Evolutionary conservation across 1,139 yeast genomes (phyloP).

Genomic region (Trichomonascaceae sp.): DNA sequence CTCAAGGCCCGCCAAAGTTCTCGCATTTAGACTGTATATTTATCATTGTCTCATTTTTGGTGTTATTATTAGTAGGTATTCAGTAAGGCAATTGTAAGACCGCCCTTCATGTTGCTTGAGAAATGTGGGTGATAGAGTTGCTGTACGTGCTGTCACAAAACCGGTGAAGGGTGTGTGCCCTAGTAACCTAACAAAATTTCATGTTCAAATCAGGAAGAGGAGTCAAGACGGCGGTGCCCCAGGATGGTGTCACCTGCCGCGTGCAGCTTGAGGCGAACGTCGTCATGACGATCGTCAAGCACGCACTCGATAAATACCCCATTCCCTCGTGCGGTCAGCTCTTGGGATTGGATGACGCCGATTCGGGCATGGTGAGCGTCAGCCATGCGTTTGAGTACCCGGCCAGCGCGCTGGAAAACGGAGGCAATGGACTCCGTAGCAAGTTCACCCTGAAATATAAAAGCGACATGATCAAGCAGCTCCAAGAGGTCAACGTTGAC

Average conservation of each 20-base stretch:
- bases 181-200: no score
- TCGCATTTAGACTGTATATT: no score
- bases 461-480: conserved; percentile 49
- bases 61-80: no score
- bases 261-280: conserved; percentile 31
- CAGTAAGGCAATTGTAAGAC: no score
- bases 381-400: conserved; percentile 61
- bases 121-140: no score
- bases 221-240: background rate
- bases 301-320: conserved; percentile 59
- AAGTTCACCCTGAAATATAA: conserved; percentile 59
- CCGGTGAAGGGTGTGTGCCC: no score
- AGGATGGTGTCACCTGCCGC: conserved; percentile 11
- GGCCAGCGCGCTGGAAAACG: conserved; percentile 28
- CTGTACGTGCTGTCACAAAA: no score
- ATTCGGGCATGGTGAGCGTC: conserved; percentile 33
- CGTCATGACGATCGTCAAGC: conserved; percentile 58
- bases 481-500: conserved; percentile 55
- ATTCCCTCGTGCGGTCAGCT: conserved; percentile 62
- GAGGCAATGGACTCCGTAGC: conserved; percentile 28
- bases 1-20: conserved; percentile 1
- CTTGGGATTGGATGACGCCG: conserved; percentile 59
- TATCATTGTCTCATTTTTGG: no score
- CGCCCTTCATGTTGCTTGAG: no score
- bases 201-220: no score